phyloP scores from a whole-genome alignment of 176 grass and related monocot species.

The Ananas comosus region DNA sequence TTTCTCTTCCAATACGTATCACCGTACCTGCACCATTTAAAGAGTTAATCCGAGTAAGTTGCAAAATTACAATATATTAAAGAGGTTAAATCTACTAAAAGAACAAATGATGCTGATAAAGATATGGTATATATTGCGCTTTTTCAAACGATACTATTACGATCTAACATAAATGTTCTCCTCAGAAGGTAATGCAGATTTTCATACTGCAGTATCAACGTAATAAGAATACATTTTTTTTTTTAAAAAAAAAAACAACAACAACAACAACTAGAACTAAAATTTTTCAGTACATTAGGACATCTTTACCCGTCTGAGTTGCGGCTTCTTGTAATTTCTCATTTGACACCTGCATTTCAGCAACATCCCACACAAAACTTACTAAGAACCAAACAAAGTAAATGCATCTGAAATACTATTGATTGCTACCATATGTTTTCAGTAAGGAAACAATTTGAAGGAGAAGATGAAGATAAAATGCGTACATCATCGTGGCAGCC shows the following conservation, averaged over 20 bases:
- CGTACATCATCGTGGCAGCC: no score
- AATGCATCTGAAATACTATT: no score
- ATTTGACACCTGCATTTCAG: conserved; percentile 33
- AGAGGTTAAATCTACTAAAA: neutral
- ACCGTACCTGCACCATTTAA: conserved; percentile 23
- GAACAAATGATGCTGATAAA: neutral
- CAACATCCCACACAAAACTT: no score
- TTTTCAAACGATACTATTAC: no score
- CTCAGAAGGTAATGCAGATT: no score
- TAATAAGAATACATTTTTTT: no score
- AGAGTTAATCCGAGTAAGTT: neutral
- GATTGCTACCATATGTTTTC: no score
- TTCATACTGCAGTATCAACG: no score
- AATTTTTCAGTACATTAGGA: neutral
- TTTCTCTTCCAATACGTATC: conserved; percentile 83
- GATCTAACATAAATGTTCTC: no score
- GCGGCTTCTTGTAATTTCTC: conserved; percentile 26
- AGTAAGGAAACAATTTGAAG: no score
- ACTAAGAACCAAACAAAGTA: no score
- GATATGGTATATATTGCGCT: neutral
- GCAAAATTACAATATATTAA: neutral
- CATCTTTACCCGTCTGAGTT: conserved; percentile 19
- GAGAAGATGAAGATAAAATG: no score
- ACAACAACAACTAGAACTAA: neutral
- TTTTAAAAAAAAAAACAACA: neutral